Percentiles rank a stretch among this genome's conserved stretches.
Evolutionary conservation across 2,329 filamentous ascomycete genomes (phyloP).

Genomic region (Lasiodiplodia sp.): DNA sequence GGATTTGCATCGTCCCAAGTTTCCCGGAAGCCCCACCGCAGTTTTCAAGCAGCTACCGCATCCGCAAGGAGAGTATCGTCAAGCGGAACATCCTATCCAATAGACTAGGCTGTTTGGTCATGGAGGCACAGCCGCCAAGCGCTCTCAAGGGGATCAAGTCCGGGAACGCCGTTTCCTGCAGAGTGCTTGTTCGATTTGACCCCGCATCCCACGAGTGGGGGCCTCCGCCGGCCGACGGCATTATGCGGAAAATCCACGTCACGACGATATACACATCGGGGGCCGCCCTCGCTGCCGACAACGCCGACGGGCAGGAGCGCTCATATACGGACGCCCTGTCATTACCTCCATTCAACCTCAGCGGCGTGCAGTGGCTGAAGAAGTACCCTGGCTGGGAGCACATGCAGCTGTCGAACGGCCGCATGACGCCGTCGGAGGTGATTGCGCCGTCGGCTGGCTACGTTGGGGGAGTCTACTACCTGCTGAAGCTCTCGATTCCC

Average conservation of each 20-base stretch:
- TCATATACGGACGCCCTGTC: neutral
- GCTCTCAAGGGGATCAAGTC: neutral
- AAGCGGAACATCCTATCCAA: neutral
- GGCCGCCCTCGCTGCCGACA: too few relatives aligned
- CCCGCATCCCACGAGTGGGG: neutral
- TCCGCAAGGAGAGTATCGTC: constrained; percentile 8
- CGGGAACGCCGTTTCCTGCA: neutral
- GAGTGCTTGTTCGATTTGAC: constrained; percentile 1
- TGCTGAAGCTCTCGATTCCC: constrained; percentile 11
- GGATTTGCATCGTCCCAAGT: neutral
- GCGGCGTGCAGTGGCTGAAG: neutral
- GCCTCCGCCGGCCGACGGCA: neutral
- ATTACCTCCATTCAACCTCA: neutral
- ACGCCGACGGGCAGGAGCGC: neutral
- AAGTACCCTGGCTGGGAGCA: neutral
- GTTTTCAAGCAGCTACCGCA: constrained; percentile 1
- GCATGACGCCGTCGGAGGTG: neutral
- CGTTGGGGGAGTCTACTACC: constrained; percentile 1
- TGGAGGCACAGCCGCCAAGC: neutral
- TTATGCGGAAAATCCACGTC: neutral
- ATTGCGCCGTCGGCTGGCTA: neutral
- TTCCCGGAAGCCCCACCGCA: constrained; percentile 6
- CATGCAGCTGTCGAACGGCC: neutral
- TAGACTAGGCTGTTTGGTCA: neutral
- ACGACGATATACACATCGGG: neutral